These are phyloP conservation scores for Eucalyptus curtisii DNA, from an alignment of 345 rosid genomes.

Conservation along the genomic window DNA sequence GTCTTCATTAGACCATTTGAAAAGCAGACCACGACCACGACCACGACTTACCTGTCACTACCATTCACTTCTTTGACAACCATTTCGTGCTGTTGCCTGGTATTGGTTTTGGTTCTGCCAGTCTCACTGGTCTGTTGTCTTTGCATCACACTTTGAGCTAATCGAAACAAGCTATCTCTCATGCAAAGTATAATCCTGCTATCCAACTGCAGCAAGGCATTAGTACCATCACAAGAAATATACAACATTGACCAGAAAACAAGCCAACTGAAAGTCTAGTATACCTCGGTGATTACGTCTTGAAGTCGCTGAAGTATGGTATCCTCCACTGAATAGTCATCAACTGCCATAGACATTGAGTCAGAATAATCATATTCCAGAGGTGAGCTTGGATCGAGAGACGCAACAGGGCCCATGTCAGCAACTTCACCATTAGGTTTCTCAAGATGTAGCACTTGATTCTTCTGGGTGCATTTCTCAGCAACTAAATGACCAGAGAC, in stretches of 20 bases:
- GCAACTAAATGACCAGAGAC: slow-evolving; percentile 22
- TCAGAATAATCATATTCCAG: slow-evolving; percentile 47
- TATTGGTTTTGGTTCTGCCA: slow-evolving; percentile 28
- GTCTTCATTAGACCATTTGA: neutral
- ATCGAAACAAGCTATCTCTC: slow-evolving; percentile 93
- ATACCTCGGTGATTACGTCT: slow-evolving; percentile 68
- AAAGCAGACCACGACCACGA: neutral
- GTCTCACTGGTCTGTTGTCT: slow-evolving; percentile 53
- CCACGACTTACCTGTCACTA: neutral
- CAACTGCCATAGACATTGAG: slow-evolving; percentile 22
- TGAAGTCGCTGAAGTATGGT: slow-evolving; percentile 50
- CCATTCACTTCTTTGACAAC: slow-evolving; percentile 20
- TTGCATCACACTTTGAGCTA: slow-evolving; percentile 76
- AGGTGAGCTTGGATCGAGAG: slow-evolving; percentile 43
- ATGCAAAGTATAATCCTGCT: slow-evolving; percentile 55
- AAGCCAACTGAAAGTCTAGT: neutral
- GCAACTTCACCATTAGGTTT: slow-evolving; percentile 30
- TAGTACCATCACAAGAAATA: neutral
- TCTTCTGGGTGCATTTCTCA: slow-evolving; percentile 31
- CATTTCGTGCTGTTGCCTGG: slow-evolving; percentile 37
- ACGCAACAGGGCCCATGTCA: slow-evolving; percentile 26
- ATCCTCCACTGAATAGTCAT: slow-evolving; percentile 40
- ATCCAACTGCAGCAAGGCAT: slow-evolving; percentile 51
- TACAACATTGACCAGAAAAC: neutral
- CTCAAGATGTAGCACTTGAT: slow-evolving; percentile 29